Evolutionary conservation across 1,284 basidiomycete species (phyloP).

Genomic region (Irpex sp.): DNA sequence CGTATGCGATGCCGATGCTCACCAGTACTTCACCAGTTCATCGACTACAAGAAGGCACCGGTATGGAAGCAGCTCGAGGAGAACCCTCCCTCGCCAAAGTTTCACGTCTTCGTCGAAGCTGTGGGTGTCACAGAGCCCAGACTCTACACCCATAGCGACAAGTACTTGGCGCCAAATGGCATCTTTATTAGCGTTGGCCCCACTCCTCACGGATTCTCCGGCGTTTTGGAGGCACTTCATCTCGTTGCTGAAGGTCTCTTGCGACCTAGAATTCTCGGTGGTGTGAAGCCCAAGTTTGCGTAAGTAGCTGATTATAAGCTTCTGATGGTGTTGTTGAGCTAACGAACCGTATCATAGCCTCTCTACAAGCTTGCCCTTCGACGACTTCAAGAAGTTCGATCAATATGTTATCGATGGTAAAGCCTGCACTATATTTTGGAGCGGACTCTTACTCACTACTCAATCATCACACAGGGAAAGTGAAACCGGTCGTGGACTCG

Average conservation of each 20-base stretch:
- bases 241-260: conserved; percentile 8
- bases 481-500: conserved; percentile 59
- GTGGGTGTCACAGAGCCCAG: conserved; percentile 25
- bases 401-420: conserved; percentile 39
- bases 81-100: conserved; percentile 23
- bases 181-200: conserved; percentile 43
- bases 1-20: neutral
- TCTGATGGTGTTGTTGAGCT: neutral
- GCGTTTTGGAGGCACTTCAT: neutral
- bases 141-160: conserved; percentile 36
- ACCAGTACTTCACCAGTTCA: conserved; percentile 22
- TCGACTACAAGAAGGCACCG: conserved; percentile 38
- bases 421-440: conserved; percentile 1
- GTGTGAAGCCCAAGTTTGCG: conserved; percentile 37
- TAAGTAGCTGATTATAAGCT: conserved; percentile 23
- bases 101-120: conserved; percentile 26
- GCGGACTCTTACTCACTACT: neutral
- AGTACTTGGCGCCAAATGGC: conserved; percentile 47
- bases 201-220: conserved; percentile 19
- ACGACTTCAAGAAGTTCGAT: conserved; percentile 32
- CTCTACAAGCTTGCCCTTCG: conserved; percentile 26
- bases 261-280: conserved; percentile 42
- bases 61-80: conserved; percentile 25
- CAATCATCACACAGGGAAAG: conserved; percentile 33
- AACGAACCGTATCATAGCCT: conserved; percentile 21